These are phyloP conservation scores for Aureobasidium sp. DNA, from an alignment of 2,329 filamentous ascomycete genomes.

Conservation along the genomic window DNA sequence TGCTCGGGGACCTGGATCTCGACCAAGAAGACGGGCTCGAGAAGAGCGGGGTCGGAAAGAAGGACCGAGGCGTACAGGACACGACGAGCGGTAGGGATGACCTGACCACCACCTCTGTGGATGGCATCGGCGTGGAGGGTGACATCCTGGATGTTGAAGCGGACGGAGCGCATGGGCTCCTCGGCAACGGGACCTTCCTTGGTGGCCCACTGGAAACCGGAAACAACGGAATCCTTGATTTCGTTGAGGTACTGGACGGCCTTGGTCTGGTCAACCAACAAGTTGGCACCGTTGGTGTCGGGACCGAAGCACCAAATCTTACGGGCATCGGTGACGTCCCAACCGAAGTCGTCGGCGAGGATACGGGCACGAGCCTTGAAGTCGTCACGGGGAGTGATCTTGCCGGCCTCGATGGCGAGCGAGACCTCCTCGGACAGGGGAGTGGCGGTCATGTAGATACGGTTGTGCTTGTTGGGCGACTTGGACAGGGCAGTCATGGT, in stretches of 20 bases:
- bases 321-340: conserved; percentile 99
- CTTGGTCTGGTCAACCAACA: conserved; percentile 99
- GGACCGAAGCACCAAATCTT: conserved; percentile 99
- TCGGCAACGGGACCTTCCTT: conserved; percentile 96
- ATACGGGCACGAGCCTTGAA: conserved; percentile 97
- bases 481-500: conserved; percentile 97
- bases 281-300: conserved; percentile 94
- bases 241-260: conserved; percentile 99
- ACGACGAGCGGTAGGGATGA: conserved; percentile 97
- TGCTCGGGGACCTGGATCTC: conserved; percentile 98
- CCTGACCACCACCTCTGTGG: conserved; percentile 97
- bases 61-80: conserved; percentile 90
- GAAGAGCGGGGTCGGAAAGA: conserved; percentile 80
- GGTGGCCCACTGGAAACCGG: conserved; percentile 99
- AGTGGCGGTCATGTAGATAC: conserved; percentile 91
- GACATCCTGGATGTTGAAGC: conserved; percentile 99
- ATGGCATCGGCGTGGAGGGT: conserved; percentile 99
- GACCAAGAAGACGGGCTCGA: conserved; percentile 97
- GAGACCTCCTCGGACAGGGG: conserved; percentile 88
- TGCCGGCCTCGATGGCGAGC: conserved; percentile 81
- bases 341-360: conserved; percentile 92
- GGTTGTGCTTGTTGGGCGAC: conserved; percentile 99
- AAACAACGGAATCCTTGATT: conserved; percentile 99
- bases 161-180: conserved; percentile 93
- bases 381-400: conserved; percentile 91